These are phyloP conservation scores for Hortaea sp. DNA, from an alignment of 2,329 filamentous ascomycete genomes.

Conservation along the genomic window DNA sequence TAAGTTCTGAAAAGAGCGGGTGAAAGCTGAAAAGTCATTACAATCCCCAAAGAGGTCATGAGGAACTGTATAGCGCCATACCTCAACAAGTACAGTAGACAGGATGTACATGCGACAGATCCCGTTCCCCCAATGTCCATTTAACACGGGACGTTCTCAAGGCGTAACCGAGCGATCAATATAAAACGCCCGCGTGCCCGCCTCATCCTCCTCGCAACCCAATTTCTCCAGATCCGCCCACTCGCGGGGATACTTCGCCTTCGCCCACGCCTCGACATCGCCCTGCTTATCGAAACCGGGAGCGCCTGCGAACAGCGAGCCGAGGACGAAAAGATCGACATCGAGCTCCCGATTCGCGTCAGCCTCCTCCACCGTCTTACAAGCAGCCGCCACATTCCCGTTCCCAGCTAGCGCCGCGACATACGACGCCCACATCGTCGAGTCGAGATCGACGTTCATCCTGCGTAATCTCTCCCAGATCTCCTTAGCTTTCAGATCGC, in stretches of 20 bases:
- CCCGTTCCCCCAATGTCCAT: no score
- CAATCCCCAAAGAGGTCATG: no score
- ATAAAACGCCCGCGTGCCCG: conserved; percentile 5
- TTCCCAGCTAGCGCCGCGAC: conserved; percentile 65
- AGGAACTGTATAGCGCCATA: no score
- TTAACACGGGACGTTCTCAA: not conserved
- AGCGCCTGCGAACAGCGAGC: conserved; percentile 66
- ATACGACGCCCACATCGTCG: conserved; percentile 65
- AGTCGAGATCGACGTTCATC: conserved; percentile 71
- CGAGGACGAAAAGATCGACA: conserved; percentile 67
- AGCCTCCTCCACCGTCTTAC: conserved; percentile 56
- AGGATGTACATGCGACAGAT: no score
- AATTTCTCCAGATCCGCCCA: conserved; percentile 58
- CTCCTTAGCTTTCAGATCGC: conserved; percentile 37
- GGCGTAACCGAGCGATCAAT: conserved; percentile 10
- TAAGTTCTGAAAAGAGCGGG: no score
- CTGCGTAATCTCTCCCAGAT: conserved; percentile 62
- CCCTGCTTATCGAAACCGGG: conserved; percentile 49
- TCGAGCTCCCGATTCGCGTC: conserved; percentile 54
- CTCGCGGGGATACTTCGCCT: conserved; percentile 52
- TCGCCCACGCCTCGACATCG: conserved; percentile 65
- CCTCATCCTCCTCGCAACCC: conserved; percentile 24
- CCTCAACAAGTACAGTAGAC: no score
- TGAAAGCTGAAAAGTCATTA: no score
- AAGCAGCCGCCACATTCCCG: conserved; percentile 58